Evolutionary conservation across 2,329 filamentous ascomycete genomes (phyloP).

Genomic region (Cyanodermella asteris): DNA sequence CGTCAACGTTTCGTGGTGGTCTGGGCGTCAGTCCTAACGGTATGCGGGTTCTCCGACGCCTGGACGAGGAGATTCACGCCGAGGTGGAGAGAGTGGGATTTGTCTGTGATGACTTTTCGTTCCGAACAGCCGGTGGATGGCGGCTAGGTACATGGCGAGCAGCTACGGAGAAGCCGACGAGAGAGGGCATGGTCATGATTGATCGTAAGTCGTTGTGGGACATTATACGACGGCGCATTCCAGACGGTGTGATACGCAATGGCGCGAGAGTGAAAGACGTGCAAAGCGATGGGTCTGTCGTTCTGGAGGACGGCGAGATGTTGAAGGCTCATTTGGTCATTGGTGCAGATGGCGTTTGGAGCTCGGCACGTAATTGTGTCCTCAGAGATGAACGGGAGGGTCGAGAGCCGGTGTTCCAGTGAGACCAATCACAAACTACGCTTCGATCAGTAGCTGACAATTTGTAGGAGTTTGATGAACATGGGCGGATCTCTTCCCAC

Average conservation of each 20-base stretch:
- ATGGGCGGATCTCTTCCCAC: too few relatives aligned
- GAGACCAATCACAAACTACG: too few relatives aligned
- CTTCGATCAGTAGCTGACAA: too few relatives aligned
- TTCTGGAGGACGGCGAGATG: too few relatives aligned
- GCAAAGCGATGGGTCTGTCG: conserved; percentile 12
- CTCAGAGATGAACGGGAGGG: too few relatives aligned
- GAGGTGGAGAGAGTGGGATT: conserved; percentile 16
- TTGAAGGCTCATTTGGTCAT: conserved; percentile 23
- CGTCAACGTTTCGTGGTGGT: conserved; percentile 15
- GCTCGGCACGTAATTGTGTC: conserved; percentile 19
- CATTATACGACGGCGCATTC: conserved; percentile 15
- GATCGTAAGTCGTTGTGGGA: conserved; percentile 19
- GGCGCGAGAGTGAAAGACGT: too few relatives aligned
- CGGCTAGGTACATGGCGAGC: conserved; percentile 12
- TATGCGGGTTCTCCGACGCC: conserved; percentile 16
- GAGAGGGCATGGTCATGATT: conserved; percentile 15
- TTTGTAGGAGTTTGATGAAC: too few relatives aligned
- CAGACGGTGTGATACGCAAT: conserved; percentile 14
- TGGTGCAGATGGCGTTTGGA: conserved; percentile 21
- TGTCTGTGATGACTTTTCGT: conserved; percentile 12
- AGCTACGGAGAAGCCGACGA: conserved; percentile 4
- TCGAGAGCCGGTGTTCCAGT: too few relatives aligned
- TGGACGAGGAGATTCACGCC: conserved; percentile 15
- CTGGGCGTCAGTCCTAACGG: conserved; percentile 20
- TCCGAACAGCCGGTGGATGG: conserved; percentile 16